These are phyloP conservation scores for Termitomyces sp. DNA, from an alignment of 768 basidiomycete genomes.

Conservation along the genomic window DNA sequence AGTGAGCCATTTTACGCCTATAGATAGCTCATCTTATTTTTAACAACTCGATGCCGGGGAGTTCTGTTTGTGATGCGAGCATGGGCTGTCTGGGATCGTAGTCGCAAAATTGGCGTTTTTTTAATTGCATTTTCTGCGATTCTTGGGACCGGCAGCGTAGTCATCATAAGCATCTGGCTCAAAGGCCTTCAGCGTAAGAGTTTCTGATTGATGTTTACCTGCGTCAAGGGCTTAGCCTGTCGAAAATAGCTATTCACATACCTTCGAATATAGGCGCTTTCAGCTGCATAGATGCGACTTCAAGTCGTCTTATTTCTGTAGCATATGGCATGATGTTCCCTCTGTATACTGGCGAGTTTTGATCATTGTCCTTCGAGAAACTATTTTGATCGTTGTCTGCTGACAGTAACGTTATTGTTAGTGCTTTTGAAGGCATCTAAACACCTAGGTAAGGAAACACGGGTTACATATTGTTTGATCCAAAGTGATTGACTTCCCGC, in stretches of 20 bases:
- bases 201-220: background rate
- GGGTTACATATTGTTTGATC: background rate
- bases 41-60: background rate
- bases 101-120: background rate
- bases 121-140: background rate
- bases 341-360: background rate
- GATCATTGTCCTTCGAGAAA: background rate
- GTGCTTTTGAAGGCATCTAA: background rate
- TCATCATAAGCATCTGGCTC: background rate
- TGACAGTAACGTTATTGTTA: background rate
- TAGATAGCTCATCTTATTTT: background rate
- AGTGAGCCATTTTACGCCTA: background rate
- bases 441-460: background rate
- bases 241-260: background rate
- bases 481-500: background rate
- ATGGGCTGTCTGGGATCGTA: background rate
- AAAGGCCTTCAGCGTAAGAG: background rate
- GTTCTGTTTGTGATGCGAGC: background rate
- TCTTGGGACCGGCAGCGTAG: no score
- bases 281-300: background rate
- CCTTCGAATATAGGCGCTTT: background rate
- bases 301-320: background rate
- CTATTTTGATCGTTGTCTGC: no score
- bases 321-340: background rate
- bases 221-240: background rate